Base-by-base conservation (phyloP, 768 basidiomycete species). In the Paxillus rubicundulus region DNA sequence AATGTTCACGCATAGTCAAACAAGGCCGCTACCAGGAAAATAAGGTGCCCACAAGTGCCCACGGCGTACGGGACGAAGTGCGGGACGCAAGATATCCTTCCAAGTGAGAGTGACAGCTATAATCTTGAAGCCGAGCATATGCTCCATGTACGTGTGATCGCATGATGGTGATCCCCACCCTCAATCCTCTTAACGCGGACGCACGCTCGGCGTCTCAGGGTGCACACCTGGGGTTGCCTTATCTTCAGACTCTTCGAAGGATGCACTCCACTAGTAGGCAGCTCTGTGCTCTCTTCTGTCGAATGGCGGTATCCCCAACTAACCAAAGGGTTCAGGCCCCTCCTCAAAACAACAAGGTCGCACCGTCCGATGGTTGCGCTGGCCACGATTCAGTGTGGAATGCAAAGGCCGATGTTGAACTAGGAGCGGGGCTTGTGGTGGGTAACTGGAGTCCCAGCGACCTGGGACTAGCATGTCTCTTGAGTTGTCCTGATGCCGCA, bases 391-490 rank as follows among this genome's bases (percentile, higher is more conserved):
- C 20, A 8, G 5, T 21, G 13, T 40, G 36, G 36, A 30, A 5
- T 17, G 30, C 39, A 27, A 55, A 56, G 30, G 42, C 34, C 2
- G 65, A 68, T 9, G 47, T 52, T 33, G 56, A 63, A 50, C 50
- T 20, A 42, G 55, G 48, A 24, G 24, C 24, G 17, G 39, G 27
- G 3, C 10, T 42, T 9, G 28, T 8, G 13, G 44, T 24, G 20
- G 44, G 9, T 32, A 10, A 10, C 10, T 18, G 16, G 37, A 38
- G 27, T 41, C 36, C 5, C 46, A 32, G 18, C 32, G 45, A 7
- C 38, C 4, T 55, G 20, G 50, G 30, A 28, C 30, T 61, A 18
- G 41, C 21, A 0, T 30, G 54, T 28, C 27, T 59, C 20, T 50
- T 68, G 47, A 14, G 40, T 41, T 1, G 10, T 64, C 32, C 14